Evolutionary conservation across 257 asterid species (phyloP), one percentile per base, ranked within the genome.

Genomic region (Nicotiana obtusifolia): DNA sequence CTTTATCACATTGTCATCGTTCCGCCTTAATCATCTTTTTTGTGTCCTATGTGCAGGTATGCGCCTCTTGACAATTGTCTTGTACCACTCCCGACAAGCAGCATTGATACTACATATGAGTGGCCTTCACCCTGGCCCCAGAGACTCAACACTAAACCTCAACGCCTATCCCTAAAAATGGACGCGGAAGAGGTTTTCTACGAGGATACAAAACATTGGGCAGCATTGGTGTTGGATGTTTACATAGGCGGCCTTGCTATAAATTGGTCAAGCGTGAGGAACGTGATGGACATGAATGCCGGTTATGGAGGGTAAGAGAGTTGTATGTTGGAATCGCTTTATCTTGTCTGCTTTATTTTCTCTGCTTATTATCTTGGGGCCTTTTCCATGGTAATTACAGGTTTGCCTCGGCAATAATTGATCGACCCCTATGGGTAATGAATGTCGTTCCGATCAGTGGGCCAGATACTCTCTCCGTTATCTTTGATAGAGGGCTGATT

Each of bases 51-150:
- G 83, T 28, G 80, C 85, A 95, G 99, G 99, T 95, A 94, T 41
- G 85, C 62, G 60, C 96, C 90, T 64, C 88, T 94, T 78, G 97
- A 95, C 31, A 78, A 87, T 85, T 95, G 98, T 84, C 89, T 95
- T 64, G 92, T 84, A 52, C 89, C 92, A 35, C 86, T 91, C 57
- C 88, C 88, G 49, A 24, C 47, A 22, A 41, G 81, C 16, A 76
- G 80, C 67, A 60, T 1, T 16, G 87, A 41, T 15, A 85, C 86
- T 33, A 80, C 86, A 78, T 66, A 75, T 76, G 75, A 83, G 80
- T 94, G 98, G 98, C 98, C 98, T 61, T 81, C 94, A 17, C 83
- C 92, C 64, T 95, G 99, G 99, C 99, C 99, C n/a, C 82, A 86
- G 85, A 91, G 97, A 91, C 97, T 94, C 76, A 83, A 60, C 10